Evolutionary conservation across 2,329 filamentous ascomycete genomes (phyloP).

Genomic region (Emericellopsis cladophorae): DNA sequence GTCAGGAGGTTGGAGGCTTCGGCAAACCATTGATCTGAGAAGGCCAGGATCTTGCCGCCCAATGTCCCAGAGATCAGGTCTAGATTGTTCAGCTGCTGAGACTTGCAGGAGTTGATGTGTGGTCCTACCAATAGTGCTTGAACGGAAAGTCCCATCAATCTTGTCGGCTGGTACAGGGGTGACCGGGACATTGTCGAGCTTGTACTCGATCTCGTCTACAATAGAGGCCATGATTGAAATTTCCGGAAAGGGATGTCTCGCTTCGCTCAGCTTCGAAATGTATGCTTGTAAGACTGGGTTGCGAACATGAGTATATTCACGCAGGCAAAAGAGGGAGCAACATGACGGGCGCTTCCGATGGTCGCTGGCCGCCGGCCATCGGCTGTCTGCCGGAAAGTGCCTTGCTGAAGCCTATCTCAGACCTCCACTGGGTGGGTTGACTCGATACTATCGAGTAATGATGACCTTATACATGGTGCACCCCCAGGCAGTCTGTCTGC

Average conservation of each 20-base stretch:
- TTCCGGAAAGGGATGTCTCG: background rate
- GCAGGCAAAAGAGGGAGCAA: background rate
- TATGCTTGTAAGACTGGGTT: no score
- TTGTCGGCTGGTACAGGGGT: constrained; percentile 34
- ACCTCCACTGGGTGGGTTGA: background rate
- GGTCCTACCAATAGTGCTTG: constrained; percentile 45
- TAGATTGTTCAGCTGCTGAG: constrained; percentile 12
- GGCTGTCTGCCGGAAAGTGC: background rate
- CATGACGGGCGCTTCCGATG: background rate
- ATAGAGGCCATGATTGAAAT: constrained; percentile 18
- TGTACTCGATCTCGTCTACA: constrained; percentile 37
- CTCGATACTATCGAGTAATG: no score
- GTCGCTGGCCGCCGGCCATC: background rate
- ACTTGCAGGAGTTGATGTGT: background rate
- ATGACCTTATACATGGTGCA: no score
- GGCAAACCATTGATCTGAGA: constrained; percentile 58
- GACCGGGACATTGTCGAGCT: constrained; percentile 39
- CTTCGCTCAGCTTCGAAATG: background rate
- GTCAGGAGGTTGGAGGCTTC: constrained; percentile 52
- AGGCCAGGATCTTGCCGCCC: constrained; percentile 51
- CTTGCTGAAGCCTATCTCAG: background rate
- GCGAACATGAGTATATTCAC: background rate
- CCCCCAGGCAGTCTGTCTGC: no score
- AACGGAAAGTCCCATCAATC: constrained; percentile 50
- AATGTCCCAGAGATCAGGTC: constrained; percentile 49